Percentiles rank a stretch among this genome's conserved stretches.
These are phyloP conservation scores for Ogataea zsoltii DNA, from an alignment of 805 yeast species.

Conservation along the genomic window DNA sequence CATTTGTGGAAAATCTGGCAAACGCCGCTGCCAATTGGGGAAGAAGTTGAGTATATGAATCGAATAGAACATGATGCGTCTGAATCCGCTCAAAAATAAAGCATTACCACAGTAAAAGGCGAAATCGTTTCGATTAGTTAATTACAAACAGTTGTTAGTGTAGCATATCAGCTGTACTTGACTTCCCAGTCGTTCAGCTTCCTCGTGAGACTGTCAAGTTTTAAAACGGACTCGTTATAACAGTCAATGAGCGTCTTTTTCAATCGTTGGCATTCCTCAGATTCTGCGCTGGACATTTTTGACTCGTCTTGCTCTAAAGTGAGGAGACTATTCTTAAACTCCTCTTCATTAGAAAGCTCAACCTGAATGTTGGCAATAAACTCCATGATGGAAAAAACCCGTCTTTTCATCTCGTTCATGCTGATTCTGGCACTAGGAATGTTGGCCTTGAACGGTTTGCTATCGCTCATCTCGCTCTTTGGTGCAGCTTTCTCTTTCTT, in stretches of 20 bases:
- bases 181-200: slow-evolving; percentile 80
- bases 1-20: slow-evolving; percentile 36
- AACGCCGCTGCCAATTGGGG: slow-evolving; percentile 25
- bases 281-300: slow-evolving; percentile 8
- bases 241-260: slow-evolving; percentile 45
- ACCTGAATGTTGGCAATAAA: slow-evolving; percentile 85
- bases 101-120: neutral
- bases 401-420: slow-evolving; percentile 78
- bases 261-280: slow-evolving; percentile 29
- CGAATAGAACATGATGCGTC: no score
- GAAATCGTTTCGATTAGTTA: neutral
- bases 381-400: slow-evolving; percentile 88
- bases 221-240: slow-evolving; percentile 57
- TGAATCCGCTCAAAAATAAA: no score
- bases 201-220: slow-evolving; percentile 74
- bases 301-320: slow-evolving; percentile 37
- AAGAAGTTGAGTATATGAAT: slow-evolving; percentile 3
- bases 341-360: slow-evolving; percentile 75
- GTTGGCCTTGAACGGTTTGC: slow-evolving; percentile 80
- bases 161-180: slow-evolving; percentile 48
- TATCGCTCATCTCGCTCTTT: slow-evolving; percentile 45
- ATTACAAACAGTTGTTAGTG: neutral
- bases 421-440: slow-evolving; percentile 75
- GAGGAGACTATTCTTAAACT: slow-evolving; percentile 43
- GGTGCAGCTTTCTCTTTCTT: slow-evolving; percentile 22